Evolutionary conservation across 495 filamentous ascomycete genomes (phyloP).

Genomic region (Hypoxylon crocopeplum): DNA sequence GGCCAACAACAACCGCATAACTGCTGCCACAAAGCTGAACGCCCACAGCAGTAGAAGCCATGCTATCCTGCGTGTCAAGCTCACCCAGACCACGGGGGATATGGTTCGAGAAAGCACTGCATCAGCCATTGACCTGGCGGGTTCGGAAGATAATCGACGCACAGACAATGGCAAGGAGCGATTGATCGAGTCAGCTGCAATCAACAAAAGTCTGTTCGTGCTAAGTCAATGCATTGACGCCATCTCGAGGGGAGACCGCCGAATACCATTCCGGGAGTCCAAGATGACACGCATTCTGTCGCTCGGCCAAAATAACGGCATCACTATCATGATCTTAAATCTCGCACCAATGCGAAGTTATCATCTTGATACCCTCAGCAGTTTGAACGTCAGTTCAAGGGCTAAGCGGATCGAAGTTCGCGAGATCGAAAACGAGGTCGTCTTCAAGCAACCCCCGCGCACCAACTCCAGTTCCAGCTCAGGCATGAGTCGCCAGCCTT

Average conservation of each 20-base stretch:
- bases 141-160: slow-evolving; percentile 92
- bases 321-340: slow-evolving; percentile 97
- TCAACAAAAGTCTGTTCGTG: slow-evolving; percentile 97
- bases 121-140: slow-evolving; percentile 95
- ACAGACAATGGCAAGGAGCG: slow-evolving; percentile 95
- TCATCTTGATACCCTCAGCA: slow-evolving; percentile 92
- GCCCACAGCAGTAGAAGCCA: slow-evolving; percentile 93
- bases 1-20: slow-evolving; percentile 90
- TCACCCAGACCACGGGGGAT: slow-evolving; percentile 75
- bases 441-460: slow-evolving; percentile 75
- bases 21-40: slow-evolving; percentile 94
- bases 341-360: slow-evolving; percentile 85
- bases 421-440: slow-evolving; percentile 91
- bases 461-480: slow-evolving; percentile 54
- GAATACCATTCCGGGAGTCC: slow-evolving; percentile 91
- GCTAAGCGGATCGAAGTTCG: slow-evolving; percentile 97
- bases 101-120: slow-evolving; percentile 79
- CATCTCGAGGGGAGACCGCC: slow-evolving; percentile 70
- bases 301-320: slow-evolving; percentile 92
- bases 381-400: slow-evolving; percentile 91
- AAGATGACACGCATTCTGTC: slow-evolving; percentile 98
- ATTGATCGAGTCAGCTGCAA: slow-evolving; percentile 93
- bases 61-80: slow-evolving; percentile 89
- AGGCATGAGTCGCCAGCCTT: slow-evolving; percentile 70
- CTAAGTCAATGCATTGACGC: slow-evolving; percentile 96